A percentile compares a stretch with the other conserved stretches of the same genome.
Evolutionary conservation across 768 basidiomycete species (phyloP).

Genomic region (Rhodotorula paludigena): DNA sequence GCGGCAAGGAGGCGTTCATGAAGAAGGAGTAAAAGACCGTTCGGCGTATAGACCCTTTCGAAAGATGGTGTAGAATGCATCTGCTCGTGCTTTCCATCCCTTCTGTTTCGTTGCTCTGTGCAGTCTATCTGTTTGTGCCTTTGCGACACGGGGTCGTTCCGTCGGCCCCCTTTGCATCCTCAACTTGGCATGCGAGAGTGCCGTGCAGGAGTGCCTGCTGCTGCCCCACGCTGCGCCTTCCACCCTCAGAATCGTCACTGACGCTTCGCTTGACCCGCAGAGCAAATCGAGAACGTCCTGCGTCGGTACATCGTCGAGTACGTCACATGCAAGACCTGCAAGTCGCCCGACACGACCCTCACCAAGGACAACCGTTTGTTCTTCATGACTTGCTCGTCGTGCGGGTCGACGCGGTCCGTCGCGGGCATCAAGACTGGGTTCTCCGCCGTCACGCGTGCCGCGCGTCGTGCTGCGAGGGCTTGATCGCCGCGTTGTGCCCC

Average conservation of each 20-base stretch:
- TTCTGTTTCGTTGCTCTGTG: too few relatives aligned
- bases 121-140: too few relatives aligned
- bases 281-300: constrained; percentile 64
- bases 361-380: constrained; percentile 98
- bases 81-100: too few relatives aligned
- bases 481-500: neutral
- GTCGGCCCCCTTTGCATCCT: neutral
- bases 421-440: constrained; percentile 95
- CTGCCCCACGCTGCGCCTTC: too few relatives aligned
- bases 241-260: neutral
- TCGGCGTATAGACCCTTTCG: too few relatives aligned
- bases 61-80: too few relatives aligned
- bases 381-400: constrained; percentile 79
- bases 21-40: constrained; percentile 41
- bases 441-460: constrained; percentile 22
- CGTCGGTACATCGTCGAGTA: constrained; percentile 87
- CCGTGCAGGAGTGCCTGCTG: too few relatives aligned
- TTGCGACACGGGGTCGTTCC: too few relatives aligned
- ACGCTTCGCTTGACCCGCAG: neutral
- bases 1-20: constrained; percentile 49
- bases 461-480: constrained; percentile 13
- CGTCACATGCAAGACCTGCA: constrained; percentile 84
- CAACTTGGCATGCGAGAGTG: too few relatives aligned
- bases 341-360: constrained; percentile 92
- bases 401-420: constrained; percentile 83